Evolutionary conservation across 305 asterid species (phyloP).

Genomic region (Ajuga reptans): DNA sequence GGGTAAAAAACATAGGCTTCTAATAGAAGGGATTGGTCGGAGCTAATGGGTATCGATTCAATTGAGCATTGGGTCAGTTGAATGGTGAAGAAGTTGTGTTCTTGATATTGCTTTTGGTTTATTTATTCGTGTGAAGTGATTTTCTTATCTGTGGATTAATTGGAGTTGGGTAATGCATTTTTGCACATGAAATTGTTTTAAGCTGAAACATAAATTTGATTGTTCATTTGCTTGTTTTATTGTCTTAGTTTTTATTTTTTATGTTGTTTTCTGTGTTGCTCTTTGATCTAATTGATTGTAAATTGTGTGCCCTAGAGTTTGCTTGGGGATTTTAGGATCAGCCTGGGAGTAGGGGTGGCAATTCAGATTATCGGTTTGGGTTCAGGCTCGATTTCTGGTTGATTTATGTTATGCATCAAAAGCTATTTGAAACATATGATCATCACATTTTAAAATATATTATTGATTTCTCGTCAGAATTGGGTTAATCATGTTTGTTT

Average conservation of each 20-base stretch:
- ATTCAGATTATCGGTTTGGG: no score
- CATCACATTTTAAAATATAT: no score
- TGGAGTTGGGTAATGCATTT: constrained; percentile 18
- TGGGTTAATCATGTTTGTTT: no score
- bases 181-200: constrained; percentile 11
- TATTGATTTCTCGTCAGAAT: no score
- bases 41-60: background rate
- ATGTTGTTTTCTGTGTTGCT: background rate
- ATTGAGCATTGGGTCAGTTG: constrained; percentile 22
- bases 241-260: constrained; percentile 1
- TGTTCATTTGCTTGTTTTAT: background rate
- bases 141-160: background rate
- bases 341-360: no score
- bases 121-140: constrained; percentile 11
- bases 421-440: no score
- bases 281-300: background rate
- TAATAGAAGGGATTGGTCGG: no score
- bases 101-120: constrained; percentile 5
- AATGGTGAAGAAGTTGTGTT: constrained; percentile 10
- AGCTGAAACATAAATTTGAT: constrained; percentile 1
- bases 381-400: no score
- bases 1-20: no score
- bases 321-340: background rate
- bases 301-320: background rate
- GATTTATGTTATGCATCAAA: no score